Base-by-base conservation (phyloP, 106 monocot genomes). In the Amphibolis antarctica region DNA sequence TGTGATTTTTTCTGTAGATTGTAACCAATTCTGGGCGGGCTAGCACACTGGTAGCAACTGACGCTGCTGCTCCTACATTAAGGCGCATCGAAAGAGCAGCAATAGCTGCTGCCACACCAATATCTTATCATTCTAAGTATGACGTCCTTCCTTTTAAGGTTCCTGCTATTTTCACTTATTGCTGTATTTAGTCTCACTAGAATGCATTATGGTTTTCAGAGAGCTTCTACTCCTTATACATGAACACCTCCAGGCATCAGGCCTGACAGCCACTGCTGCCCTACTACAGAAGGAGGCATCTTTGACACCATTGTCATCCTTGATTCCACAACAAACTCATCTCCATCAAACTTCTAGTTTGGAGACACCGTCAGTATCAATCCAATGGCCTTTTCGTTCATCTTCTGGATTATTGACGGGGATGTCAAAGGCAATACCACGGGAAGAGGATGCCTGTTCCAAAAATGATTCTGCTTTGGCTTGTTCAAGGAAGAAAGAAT, bases 41-140 rank as follows among this genome's bases (percentile, higher is more conserved):
- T 46, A 91, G 89, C 68, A 91, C 98, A 57, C 77, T 98, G 58
- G 91, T 87, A 43, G 90, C 98, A 44, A 88, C 98, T 42, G 98
- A 98, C 77, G 98, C 91, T 75, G 98, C 98, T 55, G 98, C 98
- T 75, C 98, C 98, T 27, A 89, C 98, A 55, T 63, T 98, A 54
- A 82, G 87, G 71, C 90, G 98, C 23, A 98, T 98, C 71, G 98
- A 98, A 59, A 83, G 98, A 75, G 98, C 98, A 4, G 85, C 91
- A 57, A 91, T 98, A 69, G 98, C 98, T 74, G 91, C 98, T 63
- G 91, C 98, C 17, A 98, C 98, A 63, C 91, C 98, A 50, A 87
- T 98, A 46, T 81, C 91, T 19, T 98, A 98, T 61, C 85, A 90
- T 60, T 86, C 91, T 44, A 91, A 81, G 93, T 94, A 28, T 64